These are phyloP conservation scores for Aspergillus calidoustus DNA, from an alignment of 2,329 filamentous ascomycete genomes.

Conservation along the genomic window DNA sequence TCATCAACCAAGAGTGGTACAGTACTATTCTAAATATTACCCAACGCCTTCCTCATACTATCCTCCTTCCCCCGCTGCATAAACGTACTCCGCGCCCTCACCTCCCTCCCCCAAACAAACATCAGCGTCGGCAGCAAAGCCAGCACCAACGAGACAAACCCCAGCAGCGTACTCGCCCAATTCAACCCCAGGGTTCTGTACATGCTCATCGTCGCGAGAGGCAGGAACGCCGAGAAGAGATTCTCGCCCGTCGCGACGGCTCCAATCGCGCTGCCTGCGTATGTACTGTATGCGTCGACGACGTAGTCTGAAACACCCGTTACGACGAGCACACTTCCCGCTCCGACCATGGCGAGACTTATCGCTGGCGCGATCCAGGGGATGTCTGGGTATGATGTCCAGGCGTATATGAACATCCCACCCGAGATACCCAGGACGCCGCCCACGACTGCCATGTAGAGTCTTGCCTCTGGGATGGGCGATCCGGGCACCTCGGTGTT, in stretches of 20 bases:
- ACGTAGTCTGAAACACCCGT: conserved; percentile 55
- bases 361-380: conserved; percentile 43
- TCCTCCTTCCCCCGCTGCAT: conserved; percentile 21
- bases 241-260: conserved; percentile 53
- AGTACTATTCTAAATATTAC: too few species aligned
- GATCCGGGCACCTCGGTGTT: conserved; percentile 46
- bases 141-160: conserved; percentile 42
- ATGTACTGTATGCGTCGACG: conserved; percentile 55
- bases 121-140: conserved; percentile 41
- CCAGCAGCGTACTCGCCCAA: conserved; percentile 48
- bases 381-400: conserved; percentile 37
- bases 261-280: conserved; percentile 52
- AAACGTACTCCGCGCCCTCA: conserved; percentile 32
- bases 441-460: conserved; percentile 47
- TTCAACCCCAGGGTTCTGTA: conserved; percentile 43
- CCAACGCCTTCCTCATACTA: too few species aligned
- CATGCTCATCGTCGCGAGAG: conserved; percentile 44
- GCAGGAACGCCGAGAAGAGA: conserved; percentile 48
- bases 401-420: conserved; percentile 44
- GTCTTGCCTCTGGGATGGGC: conserved; percentile 50
- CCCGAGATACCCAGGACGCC: conserved; percentile 40
- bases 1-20: too few species aligned
- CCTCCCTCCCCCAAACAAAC: conserved; percentile 41
- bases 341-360: conserved; percentile 44
- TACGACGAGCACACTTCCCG: conserved; percentile 49